A percentile compares a stretch with the other conserved stretches of the same genome.
These are phyloP conservation scores for Magnusiomyces ingens DNA, from an alignment of 1,139 yeast genomes.

Conservation along the genomic window DNA sequence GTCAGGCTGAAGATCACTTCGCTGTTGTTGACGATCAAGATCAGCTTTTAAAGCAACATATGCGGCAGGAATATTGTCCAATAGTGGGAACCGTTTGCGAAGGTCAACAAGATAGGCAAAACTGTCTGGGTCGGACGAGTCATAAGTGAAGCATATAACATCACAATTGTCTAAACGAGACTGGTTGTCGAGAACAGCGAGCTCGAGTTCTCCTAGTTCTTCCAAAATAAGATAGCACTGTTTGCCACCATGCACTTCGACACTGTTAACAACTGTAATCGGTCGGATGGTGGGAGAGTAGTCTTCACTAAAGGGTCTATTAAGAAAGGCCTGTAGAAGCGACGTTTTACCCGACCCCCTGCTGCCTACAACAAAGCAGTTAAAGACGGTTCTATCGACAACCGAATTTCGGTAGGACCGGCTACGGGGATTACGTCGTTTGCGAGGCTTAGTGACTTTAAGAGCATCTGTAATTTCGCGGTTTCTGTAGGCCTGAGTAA, in stretches of 20 bases:
- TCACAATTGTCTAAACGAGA: constrained; percentile 79
- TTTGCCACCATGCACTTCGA: constrained; percentile 91
- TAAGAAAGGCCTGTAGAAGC: constrained; percentile 70
- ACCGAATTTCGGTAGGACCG: constrained; percentile 59
- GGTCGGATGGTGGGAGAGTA: constrained; percentile 83
- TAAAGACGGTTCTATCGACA: constrained; percentile 81
- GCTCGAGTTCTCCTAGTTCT: constrained; percentile 82
- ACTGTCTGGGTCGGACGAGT: constrained; percentile 92
- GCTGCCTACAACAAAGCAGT: constrained; percentile 81
- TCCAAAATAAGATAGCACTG: constrained; percentile 88
- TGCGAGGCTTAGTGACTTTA: constrained; percentile 76
- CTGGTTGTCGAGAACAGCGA: constrained; percentile 69
- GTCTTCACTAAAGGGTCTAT: constrained; percentile 60
- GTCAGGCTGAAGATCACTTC: constrained; percentile 83
- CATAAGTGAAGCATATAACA: constrained; percentile 82
- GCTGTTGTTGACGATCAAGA: constrained; percentile 87
- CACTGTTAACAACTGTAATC: constrained; percentile 78
- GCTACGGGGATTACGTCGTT: constrained; percentile 44
- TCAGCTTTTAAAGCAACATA: constrained; percentile 94
- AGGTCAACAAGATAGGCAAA: constrained; percentile 75
- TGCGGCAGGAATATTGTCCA: constrained; percentile 71
- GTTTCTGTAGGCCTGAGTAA: constrained; percentile 25
- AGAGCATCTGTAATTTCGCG: constrained; percentile 50
- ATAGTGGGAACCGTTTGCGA: constrained; percentile 48
- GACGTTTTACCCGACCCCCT: constrained; percentile 81